phyloP scores from a whole-genome alignment of 2,329 filamentous ascomycete species.

The Phialophora macrospora region DNA sequence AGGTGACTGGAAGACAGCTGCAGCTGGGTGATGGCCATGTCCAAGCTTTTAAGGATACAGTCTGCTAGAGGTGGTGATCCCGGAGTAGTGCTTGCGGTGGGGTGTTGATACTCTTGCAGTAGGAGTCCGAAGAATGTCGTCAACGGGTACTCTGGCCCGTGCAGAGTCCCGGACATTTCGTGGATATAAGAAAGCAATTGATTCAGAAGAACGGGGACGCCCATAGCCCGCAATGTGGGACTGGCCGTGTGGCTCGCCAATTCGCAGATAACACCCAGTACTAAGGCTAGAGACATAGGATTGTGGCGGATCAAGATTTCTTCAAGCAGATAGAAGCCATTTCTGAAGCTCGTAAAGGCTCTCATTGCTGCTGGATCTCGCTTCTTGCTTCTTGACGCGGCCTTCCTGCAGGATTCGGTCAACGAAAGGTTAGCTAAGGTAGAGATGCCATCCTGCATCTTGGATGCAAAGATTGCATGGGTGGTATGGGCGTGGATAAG shows the following conservation, averaged over 20 bases:
- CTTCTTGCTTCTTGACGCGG: background rate
- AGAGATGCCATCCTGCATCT: constrained; percentile 24
- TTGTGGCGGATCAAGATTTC: constrained; percentile 12
- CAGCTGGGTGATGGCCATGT: background rate
- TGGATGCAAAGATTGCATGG: constrained; percentile 28
- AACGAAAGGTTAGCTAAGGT: constrained; percentile 5
- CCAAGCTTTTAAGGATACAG: background rate
- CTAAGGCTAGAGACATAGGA: constrained; percentile 22
- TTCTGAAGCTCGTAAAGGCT: constrained; percentile 14
- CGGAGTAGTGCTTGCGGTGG: background rate
- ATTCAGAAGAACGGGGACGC: background rate
- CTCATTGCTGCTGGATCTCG: constrained; percentile 6
- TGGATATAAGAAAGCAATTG: constrained; percentile 11
- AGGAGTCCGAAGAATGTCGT: background rate
- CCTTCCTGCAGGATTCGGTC: background rate
- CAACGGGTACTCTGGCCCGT: background rate
- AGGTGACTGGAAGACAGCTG: background rate
- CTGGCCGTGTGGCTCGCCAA: constrained; percentile 5
- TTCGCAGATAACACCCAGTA: constrained; percentile 20
- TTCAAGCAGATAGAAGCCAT: constrained; percentile 17
- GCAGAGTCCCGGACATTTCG: constrained; percentile 11
- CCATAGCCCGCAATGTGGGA: background rate
- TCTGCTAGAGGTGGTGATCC: background rate
- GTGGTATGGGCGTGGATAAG: constrained; percentile 18
- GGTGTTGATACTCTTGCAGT: background rate